Evolutionary conservation across 371 early-diverging fungal genomes (phyloP), one percentile per base, ranked within the genome.

Genomic region (Lichtheimia ramosa): DNA sequence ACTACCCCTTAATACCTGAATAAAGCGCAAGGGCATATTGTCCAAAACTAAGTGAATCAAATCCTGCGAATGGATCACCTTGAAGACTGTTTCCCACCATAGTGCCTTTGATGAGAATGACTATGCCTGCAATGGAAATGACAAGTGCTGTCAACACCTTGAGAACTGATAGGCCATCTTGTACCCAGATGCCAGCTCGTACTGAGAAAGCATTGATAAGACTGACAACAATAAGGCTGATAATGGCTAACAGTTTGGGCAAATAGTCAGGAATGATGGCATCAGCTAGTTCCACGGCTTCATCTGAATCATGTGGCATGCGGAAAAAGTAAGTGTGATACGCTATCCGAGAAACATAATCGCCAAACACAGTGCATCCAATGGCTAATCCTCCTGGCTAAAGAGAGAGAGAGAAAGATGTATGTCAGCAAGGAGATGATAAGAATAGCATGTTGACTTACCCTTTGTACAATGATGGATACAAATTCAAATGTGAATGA

Each of bases 401-500:
- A 4, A 27, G n/a, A n/a, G n/a, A n/a, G n/a, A n/a, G n/a, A 39
- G 12, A 15, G 12, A 57, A 6, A 25, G 12, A 7, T 48, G n/a
- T 28, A 62, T 23, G 51, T 14, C 39, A 18, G 42, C 8, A 20
- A 20, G 1, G 40, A 18, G 39, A 40, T 18, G 3, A 46, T 15
- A 48, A 48, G 15, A 27, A 43, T 24, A 18, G 6, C 15, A 8
- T 50, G 10, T 69, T 3, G 54, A 62, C 27, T 59, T 68, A 83
- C 86, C 81, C 83, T 85, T 69, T 85, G 77, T 14, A 86, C 78
- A 1, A 84, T 64, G 39, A 89, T 88, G 7, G 84, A 85, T 0
- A 87, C 82, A 82, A 89, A 92, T 48, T 85, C 82, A 75, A 93
- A 96, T 62, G 95, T 73, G 59, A 94, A 96, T 3, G 92, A 85